Base-by-base conservation (phyloP, 2,329 filamentous ascomycete species). In the Domatiomyces globalis region DNA sequence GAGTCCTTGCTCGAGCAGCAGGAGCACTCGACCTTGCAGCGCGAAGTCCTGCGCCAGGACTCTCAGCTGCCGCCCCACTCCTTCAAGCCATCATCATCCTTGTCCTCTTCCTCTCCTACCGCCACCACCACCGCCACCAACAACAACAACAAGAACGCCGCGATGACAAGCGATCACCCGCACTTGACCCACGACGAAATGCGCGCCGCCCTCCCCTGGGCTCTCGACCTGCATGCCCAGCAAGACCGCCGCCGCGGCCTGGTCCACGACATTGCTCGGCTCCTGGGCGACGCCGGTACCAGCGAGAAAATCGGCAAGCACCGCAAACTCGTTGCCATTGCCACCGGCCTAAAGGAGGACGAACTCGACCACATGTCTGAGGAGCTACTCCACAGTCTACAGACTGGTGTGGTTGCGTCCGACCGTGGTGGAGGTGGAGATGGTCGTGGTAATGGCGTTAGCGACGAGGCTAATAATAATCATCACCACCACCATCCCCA, bases 271-370 rank as follows among this genome's bases (percentile, higher is more conserved):
- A 56, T 59, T 4, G 60, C 60, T 15, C 48, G 51, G 27, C 46
- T 61, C 42, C 59, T 57, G 50, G 56, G 56, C 5, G 69, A 72
- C 55, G 69, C 70, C 1, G 70, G 70, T 12, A 68, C 70, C 18
- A 68, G 68, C 55, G 70, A 69, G 45, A 71, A 69, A 50, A 66
- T 72, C 18, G 69, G 71, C 49, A 69, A 71, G 55, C 69, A 72
- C 56, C 66, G 71, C 45, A 72, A 68, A 55, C 63, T 73, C 4
- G 70, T 73, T 15, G 65, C 69, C 47, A 64, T 73, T 46, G 71
- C 71, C 10, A 73, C 71, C 0, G 69, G 70, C 0, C 60, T 73
- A 18, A 69, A 68, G 52, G 71, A 73, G 56, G 69, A 72, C 48
- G 69, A 72, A 18, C 61, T 73, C 8, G 71, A 73, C 51, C 68